phyloP scores from a whole-genome alignment of 2,329 filamentous ascomycete genomes.

The Monilinia fructigena region DNA sequence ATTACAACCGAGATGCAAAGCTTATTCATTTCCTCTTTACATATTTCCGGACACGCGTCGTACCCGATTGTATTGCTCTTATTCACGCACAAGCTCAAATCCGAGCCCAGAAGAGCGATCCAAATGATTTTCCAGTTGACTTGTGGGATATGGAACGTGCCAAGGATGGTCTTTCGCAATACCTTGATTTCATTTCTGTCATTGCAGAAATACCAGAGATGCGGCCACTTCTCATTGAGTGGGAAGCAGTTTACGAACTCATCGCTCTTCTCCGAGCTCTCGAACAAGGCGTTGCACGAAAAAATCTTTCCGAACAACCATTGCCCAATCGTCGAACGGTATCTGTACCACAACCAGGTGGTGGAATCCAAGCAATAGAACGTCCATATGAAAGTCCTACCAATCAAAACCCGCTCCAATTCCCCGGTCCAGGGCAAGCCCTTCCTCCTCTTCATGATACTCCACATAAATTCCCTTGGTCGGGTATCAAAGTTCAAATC shows the following conservation, averaged over 20 bases:
- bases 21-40: constrained; percentile 87
- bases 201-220: constrained; percentile 82
- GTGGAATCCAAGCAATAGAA: constrained; percentile 51
- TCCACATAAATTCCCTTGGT: constrained; percentile 63
- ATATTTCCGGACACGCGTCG: constrained; percentile 87
- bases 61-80: constrained; percentile 89
- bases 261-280: constrained; percentile 83
- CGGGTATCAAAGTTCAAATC: constrained; percentile 85
- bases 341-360: constrained; percentile 18
- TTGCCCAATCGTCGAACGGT: constrained; percentile 42
- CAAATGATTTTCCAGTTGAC: constrained; percentile 88
- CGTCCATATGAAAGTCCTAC: constrained; percentile 57
- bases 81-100: constrained; percentile 94
- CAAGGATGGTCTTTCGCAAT: constrained; percentile 91
- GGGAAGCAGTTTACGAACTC: constrained; percentile 87
- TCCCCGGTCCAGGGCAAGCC: constrained; percentile 40
- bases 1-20: constrained; percentile 56
- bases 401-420: constrained; percentile 26
- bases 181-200: constrained; percentile 89
- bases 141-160: constrained; percentile 97
- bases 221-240: constrained; percentile 82
- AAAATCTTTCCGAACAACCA: constrained; percentile 57
- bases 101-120: constrained; percentile 69
- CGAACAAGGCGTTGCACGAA: constrained; percentile 83
- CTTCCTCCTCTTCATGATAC: constrained; percentile 59